These are phyloP conservation scores for Diaporthe destruens DNA, from an alignment of 2,329 filamentous ascomycete genomes.

Conservation along the genomic window DNA sequence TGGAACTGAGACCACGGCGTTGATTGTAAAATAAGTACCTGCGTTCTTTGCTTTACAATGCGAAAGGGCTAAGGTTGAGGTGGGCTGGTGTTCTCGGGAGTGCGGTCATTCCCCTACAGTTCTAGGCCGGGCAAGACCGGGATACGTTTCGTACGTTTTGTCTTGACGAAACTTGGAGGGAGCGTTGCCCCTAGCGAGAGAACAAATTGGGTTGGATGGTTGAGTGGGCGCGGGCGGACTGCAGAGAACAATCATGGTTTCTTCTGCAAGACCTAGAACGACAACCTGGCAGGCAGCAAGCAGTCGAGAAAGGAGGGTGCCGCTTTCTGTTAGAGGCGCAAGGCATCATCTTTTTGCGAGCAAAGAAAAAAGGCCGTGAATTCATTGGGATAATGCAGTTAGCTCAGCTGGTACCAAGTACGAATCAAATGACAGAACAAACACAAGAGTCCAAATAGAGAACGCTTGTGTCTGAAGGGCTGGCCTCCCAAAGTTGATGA, in stretches of 20 bases:
- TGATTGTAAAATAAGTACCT: conserved; percentile 40
- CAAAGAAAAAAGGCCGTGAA: conserved; percentile 17
- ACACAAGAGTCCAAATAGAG: neutral
- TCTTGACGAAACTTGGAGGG: conserved; percentile 13
- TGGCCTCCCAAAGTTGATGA: neutral
- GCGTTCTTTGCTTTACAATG: conserved; percentile 30
- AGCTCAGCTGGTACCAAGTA: conserved; percentile 40
- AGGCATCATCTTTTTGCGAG: conserved; percentile 31
- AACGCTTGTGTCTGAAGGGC: too few species aligned
- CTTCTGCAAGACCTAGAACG: conserved; percentile 18
- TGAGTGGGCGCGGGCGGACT: neutral
- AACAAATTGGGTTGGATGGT: conserved; percentile 17
- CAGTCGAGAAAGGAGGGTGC: conserved; percentile 25
- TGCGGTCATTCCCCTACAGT: conserved; percentile 17
- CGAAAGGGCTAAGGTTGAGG: conserved; percentile 21
- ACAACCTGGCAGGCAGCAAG: conserved; percentile 18
- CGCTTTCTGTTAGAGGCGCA: conserved; percentile 34
- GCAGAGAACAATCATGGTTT: conserved; percentile 12
- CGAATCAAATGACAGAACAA: conserved; percentile 34
- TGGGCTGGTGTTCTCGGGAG: conserved; percentile 35
- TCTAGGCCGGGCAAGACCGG: conserved; percentile 30
- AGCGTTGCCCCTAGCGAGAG: conserved; percentile 22
- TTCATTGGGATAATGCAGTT: conserved; percentile 40
- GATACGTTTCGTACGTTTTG: conserved; percentile 12
- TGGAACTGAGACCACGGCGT: conserved; percentile 27